Base-by-base conservation (phyloP, 495 filamentous ascomycete species). In the Neohortaea acidophila region DNA sequence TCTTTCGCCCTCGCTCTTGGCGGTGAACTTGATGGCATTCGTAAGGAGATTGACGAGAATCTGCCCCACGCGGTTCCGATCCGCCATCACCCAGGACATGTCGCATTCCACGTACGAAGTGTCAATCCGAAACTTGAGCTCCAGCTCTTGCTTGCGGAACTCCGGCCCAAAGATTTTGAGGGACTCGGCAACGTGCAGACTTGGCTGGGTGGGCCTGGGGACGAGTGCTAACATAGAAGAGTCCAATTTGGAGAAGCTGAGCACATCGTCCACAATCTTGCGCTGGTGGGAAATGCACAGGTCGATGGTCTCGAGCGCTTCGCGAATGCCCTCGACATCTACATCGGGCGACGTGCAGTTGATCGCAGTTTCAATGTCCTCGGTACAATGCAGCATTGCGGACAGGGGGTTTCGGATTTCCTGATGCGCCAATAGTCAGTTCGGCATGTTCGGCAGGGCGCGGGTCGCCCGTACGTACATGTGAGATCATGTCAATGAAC, bases 341-440 rank as follows among this genome's bases (percentile, higher is more conserved):
- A 33, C 15, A 17, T 50, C 32, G 23, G n/a, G 21, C 15, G 17
- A 33, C 21, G 30, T 50, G n/a, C 2, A 41, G 30, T 22, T 43
- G 13, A 41, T 41, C 2, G 47, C 35, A 3, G 54, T 48, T 33
- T 49, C 50, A 11, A 59, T 53, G 21, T 59, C 56, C 22, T 61
- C 56, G 8, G 54, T 43, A 28, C 53, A 48, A 39, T 61, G 58
- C 12, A 61, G 21, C 1, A 61, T 51, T 2, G 56, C 58, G 27
- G 47, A 52, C 3, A 61, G 46, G 2, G 58, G 58, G 35, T 61
- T 61, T 5, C 58, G 43, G 25, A 58, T 58, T 41, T 60, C 53
- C n/a, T n/a, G n/a, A n/a, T n/a, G n/a, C n/a, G n/a, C n/a, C n/a
- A n/a, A n/a, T n/a, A n/a, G n/a, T n/a, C n/a, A n/a, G n/a, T n/a